Evolutionary conservation across 331 rosid species (phyloP).

Genomic region (Ulmus americana): DNA sequence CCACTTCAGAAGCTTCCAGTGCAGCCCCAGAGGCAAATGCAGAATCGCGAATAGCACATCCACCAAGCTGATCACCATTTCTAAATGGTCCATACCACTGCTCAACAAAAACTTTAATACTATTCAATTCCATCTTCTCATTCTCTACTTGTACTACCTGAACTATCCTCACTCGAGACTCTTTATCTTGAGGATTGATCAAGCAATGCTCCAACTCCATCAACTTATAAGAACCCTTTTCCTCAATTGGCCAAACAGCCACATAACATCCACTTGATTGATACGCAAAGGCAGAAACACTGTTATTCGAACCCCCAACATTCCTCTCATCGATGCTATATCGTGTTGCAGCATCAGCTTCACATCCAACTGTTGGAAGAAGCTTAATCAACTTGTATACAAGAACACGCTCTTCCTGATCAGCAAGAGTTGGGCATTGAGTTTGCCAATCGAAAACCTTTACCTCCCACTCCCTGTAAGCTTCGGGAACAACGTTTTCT

Average conservation of each 20-base stretch:
- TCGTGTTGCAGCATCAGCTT: conserved; percentile 90
- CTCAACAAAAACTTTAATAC: conserved; percentile 64
- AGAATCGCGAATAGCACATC: conserved; percentile 82
- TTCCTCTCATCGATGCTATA: conserved; percentile 58
- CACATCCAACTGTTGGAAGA: conserved; percentile 95
- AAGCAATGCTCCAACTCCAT: conserved; percentile 84
- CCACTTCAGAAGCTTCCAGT: conserved; percentile 50
- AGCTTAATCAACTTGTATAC: conserved; percentile 60
- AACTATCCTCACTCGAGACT: conserved; percentile 80
- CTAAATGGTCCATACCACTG: conserved; percentile 98
- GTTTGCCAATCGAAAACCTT: conserved; percentile 94
- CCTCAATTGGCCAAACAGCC: conserved; percentile 55
- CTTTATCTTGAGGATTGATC: conserved; percentile 70
- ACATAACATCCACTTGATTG: conserved; percentile 76
- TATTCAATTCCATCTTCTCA: conserved; percentile 37
- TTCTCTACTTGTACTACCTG: conserved; percentile 46
- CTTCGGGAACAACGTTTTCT: conserved; percentile 77
- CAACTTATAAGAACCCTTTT: conserved; percentile 24
- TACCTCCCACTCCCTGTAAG: conserved; percentile 92
- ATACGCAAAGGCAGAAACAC: conserved; percentile 61
- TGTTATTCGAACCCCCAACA: conserved; percentile 36
- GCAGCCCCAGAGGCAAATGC: conserved; percentile 76
- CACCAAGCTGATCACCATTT: conserved; percentile 93
- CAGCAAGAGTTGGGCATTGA: conserved; percentile 95
- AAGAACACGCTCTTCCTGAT: conserved; percentile 45